phyloP scores from a whole-genome alignment of 2,329 filamentous ascomycete genomes.

The Colletotrichum tofieldiae region DNA sequence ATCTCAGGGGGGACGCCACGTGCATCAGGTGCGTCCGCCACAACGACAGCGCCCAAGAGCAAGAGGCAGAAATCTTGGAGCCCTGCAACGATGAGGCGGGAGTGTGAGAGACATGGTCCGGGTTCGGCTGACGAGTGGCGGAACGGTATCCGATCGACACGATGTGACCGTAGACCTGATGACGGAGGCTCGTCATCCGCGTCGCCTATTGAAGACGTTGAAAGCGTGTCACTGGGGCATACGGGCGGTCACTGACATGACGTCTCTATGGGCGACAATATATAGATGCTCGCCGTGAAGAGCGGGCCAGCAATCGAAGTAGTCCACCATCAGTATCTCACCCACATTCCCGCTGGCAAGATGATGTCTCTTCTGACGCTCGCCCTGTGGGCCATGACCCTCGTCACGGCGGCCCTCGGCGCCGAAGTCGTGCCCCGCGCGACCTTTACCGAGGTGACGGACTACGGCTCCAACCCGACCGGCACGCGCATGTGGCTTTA shows the following conservation, averaged over 20 bases:
- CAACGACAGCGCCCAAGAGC: neutral
- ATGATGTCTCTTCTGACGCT: conserved; percentile 23
- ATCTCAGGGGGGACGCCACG: neutral
- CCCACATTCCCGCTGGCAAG: neutral
- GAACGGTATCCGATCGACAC: conserved; percentile 14
- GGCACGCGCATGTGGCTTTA: conserved; percentile 49
- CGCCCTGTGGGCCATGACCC: conserved; percentile 6
- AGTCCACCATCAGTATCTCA: neutral
- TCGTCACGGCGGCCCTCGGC: conserved; percentile 7
- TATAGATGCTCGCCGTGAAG: neutral
- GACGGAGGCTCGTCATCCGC: conserved; percentile 32
- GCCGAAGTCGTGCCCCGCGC: conserved; percentile 42
- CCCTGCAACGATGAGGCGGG: neutral
- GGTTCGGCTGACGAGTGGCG: neutral
- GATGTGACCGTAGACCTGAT: neutral
- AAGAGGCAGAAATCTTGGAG: too few species aligned
- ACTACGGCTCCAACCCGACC: conserved; percentile 41
- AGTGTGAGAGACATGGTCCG: neutral
- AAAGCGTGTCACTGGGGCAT: too few species aligned
- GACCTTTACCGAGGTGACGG: conserved; percentile 42
- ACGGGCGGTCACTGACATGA: neutral
- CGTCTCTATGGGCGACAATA: neutral
- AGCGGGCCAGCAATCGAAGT: neutral
- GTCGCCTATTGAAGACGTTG: conserved; percentile 5
- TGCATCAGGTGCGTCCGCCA: neutral